Percentiles rank a stretch among this genome's conserved stretches.
These are phyloP conservation scores for Trichopus zeylanicus DNA, from an alignment of 116 monocot genomes.

Conservation along the genomic window DNA sequence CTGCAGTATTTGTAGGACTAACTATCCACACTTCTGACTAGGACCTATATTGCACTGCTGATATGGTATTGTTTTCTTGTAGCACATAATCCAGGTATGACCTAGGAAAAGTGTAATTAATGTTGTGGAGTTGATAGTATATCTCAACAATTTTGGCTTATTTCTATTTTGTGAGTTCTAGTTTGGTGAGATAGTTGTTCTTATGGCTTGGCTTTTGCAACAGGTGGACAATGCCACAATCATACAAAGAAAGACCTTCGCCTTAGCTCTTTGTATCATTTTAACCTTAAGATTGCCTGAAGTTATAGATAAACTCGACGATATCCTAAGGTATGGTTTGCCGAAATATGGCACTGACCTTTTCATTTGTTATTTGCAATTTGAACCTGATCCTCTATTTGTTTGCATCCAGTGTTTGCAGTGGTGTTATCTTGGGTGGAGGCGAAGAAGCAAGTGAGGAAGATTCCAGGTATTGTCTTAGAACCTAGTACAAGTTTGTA, in stretches of 20 bases:
- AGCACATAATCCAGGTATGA: no score
- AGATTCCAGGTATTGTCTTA: constrained; percentile 64
- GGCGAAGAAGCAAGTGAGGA: constrained; percentile 51
- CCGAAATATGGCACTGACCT: not conserved
- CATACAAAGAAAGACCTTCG: constrained; percentile 69
- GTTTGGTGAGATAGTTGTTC: not conserved
- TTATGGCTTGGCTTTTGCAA: not conserved
- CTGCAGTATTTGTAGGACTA: no score
- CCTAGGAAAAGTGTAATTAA: no score
- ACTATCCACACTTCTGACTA: no score
- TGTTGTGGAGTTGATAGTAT: no score
- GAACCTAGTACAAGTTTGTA: not conserved
- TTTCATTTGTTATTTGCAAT: not conserved
- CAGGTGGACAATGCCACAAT: constrained; percentile 70
- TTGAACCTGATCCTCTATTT: not conserved
- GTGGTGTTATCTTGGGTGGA: constrained; percentile 72
- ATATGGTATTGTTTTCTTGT: no score
- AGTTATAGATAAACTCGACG: constrained; percentile 94
- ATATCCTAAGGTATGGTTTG: constrained; percentile 67
- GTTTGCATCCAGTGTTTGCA: constrained; percentile 64
- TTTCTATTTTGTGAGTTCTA: not conserved
- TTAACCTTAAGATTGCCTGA: constrained; percentile 79
- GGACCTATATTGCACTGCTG: no score
- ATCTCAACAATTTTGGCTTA: no score
- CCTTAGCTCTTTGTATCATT: constrained; percentile 76